Evolutionary conservation across 108 stramenopile species (phyloP).

Genomic region (Nitzschia inconspicua): DNA sequence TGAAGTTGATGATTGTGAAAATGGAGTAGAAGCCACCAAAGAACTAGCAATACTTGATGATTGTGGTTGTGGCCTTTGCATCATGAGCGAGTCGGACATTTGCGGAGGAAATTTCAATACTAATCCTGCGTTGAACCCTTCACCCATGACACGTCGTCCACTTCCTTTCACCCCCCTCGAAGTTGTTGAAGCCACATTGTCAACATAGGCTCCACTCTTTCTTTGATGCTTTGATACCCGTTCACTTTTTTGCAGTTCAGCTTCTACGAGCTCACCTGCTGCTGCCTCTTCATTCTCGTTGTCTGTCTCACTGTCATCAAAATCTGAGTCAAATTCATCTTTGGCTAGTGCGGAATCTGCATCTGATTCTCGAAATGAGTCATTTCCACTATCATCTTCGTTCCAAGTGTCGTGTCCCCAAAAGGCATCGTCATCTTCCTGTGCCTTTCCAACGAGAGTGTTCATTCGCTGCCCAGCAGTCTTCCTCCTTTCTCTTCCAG

Average conservation of each 20-base stretch:
- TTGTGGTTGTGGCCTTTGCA: neutral
- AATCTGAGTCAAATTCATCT: slow-evolving; percentile 88
- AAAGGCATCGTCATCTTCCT: slow-evolving; percentile 80
- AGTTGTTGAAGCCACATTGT: slow-evolving; percentile 6
- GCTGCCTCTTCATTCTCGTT: slow-evolving; percentile 55
- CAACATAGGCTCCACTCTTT: slow-evolving; percentile 21
- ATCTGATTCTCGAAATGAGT: slow-evolving; percentile 73
- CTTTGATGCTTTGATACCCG: slow-evolving; percentile 22
- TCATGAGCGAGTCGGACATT: neutral
- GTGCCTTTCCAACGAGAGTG: slow-evolving; percentile 64
- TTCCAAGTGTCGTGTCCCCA: slow-evolving; percentile 88
- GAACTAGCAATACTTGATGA: neutral
- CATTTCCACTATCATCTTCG: slow-evolving; percentile 66
- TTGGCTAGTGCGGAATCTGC: slow-evolving; percentile 57
- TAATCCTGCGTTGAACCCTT: slow-evolving; percentile 75
- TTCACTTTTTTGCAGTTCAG: slow-evolving; percentile 44
- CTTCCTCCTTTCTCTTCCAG: slow-evolving; percentile 59
- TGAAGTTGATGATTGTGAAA: neutral
- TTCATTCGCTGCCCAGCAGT: slow-evolving; percentile 81
- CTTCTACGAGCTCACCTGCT: slow-evolving; percentile 52
- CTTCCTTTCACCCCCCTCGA: slow-evolving; percentile 34
- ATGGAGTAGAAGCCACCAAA: neutral
- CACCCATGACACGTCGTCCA: slow-evolving; percentile 44
- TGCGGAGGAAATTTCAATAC: slow-evolving; percentile 68
- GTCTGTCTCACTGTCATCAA: slow-evolving; percentile 77